Evolutionary conservation across 306 rosid genomes (phyloP).

Genomic region (Prunus persica): DNA sequence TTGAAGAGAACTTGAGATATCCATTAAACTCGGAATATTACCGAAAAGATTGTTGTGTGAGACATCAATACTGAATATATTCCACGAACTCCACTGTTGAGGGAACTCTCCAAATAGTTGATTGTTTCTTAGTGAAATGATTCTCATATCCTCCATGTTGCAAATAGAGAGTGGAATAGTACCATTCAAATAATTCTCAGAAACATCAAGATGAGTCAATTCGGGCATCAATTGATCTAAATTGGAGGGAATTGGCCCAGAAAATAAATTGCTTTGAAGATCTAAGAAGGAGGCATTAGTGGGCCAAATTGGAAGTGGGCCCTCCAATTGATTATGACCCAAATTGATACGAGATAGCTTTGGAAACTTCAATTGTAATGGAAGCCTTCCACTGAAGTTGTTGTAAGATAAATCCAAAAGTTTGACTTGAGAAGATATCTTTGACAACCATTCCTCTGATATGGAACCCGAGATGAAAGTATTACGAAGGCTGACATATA

Average conservation of each 20-base stretch:
- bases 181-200: neutral
- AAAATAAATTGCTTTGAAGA: neutral
- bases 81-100: neutral
- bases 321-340: neutral
- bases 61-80: neutral
- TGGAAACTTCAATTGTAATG: neutral
- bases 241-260: neutral
- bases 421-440: neutral
- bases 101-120: neutral
- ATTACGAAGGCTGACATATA: neutral
- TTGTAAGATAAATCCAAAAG: neutral
- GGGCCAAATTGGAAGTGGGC: neutral
- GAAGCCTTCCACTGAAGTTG: neutral
- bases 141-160: accelerated
- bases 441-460: neutral
- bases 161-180: neutral
- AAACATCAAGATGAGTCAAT: neutral
- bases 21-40: neutral
- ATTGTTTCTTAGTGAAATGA: neutral
- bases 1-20: neutral
- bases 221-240: neutral
- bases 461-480: neutral
- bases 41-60: neutral
- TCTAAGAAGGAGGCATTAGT: neutral
- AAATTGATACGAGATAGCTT: neutral